Conservation (phyloP, 2,329 filamentous ascomycete species). For the Aspergillus sp. region DNA sequence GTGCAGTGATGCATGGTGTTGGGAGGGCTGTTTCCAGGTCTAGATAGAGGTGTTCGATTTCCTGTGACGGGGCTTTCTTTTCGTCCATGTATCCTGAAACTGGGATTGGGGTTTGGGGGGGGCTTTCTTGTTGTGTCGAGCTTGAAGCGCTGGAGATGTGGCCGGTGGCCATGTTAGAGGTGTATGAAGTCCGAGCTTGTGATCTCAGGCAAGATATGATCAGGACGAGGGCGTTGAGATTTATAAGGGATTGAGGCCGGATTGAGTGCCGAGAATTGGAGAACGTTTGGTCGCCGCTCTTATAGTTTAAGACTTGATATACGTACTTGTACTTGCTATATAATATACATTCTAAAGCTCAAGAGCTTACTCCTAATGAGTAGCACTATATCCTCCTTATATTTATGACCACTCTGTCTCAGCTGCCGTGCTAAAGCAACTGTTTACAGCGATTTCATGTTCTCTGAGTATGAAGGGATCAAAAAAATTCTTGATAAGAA, state of each 20-base stretch:
- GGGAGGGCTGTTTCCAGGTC: slow-evolving; percentile 63
- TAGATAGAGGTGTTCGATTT: slow-evolving; percentile 59
- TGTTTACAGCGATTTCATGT: background rate
- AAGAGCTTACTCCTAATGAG: too few relatives aligned
- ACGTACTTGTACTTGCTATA: too few relatives aligned
- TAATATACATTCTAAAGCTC: too few relatives aligned
- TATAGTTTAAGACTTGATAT: too few relatives aligned
- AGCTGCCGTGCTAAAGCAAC: background rate
- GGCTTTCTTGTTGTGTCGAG: background rate
- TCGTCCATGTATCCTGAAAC: background rate
- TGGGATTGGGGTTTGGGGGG: background rate
- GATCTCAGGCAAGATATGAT: background rate
- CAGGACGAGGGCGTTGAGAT: background rate
- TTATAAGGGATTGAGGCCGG: background rate
- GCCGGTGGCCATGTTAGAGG: background rate
- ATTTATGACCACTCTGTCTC: too few relatives aligned
- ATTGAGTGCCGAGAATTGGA: background rate
- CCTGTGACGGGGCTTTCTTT: slow-evolving; percentile 15
- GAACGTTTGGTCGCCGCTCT: background rate
- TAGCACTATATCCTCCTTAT: too few relatives aligned
- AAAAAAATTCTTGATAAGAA: slow-evolving; percentile 3
- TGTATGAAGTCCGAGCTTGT: background rate
- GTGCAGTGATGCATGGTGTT: slow-evolving; percentile 34
- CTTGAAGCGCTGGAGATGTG: slow-evolving; percentile 2
- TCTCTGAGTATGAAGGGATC: background rate